These are phyloP conservation scores for Trichocomaceae sp. DNA, from an alignment of 2,329 filamentous ascomycete genomes.

Conservation along the genomic window DNA sequence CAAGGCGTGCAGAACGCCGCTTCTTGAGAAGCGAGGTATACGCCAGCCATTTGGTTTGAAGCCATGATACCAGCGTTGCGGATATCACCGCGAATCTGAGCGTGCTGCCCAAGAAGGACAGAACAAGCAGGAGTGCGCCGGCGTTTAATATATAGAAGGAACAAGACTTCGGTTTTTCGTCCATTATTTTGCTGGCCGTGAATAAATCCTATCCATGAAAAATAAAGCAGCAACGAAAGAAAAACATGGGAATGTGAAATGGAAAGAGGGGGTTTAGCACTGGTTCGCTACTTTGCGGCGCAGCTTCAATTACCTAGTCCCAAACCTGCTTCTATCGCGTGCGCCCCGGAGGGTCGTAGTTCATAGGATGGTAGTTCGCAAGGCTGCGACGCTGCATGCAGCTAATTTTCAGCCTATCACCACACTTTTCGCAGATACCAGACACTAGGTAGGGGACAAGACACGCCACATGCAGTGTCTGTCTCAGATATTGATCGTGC, in stretches of 20 bases:
- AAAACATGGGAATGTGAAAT: background rate
- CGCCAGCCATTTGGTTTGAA: slow-evolving; percentile 9
- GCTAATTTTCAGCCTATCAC: background rate
- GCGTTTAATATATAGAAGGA: slow-evolving; percentile 1
- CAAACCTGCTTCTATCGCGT: background rate
- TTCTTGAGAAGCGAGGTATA: slow-evolving; percentile 1
- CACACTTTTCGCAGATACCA: too few relatives aligned
- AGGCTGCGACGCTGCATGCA: background rate
- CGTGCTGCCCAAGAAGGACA: slow-evolving; percentile 7
- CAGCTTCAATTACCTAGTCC: background rate
- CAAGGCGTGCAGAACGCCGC: slow-evolving; percentile 6
- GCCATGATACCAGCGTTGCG: slow-evolving; percentile 4
- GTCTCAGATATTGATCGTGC: too few relatives aligned
- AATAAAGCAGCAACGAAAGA: background rate
- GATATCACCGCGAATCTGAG: slow-evolving; percentile 6
- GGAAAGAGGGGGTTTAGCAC: background rate
- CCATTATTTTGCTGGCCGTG: background rate
- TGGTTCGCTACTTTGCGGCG: background rate
- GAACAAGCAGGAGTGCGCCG: slow-evolving; percentile 1
- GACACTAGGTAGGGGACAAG: too few relatives aligned
- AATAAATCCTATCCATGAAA: background rate
- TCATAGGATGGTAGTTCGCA: background rate
- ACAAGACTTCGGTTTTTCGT: background rate
- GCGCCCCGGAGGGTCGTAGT: background rate
- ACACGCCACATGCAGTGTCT: too few relatives aligned